These are phyloP conservation scores for Mycena belliarum DNA, from an alignment of 768 basidiomycete species.

Conservation along the genomic window DNA sequence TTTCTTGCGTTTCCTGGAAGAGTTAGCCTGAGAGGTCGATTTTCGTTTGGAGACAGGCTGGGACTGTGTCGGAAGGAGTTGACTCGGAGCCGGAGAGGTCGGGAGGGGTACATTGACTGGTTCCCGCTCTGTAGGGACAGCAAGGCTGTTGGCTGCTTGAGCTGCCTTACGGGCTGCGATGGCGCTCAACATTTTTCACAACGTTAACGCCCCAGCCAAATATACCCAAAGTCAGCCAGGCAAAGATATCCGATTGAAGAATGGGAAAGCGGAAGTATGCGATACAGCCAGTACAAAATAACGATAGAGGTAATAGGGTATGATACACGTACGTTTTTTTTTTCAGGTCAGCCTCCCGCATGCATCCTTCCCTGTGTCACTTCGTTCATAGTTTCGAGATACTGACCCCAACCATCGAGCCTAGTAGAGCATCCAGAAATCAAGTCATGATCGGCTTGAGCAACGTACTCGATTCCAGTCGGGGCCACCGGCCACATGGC, in stretches of 20 bases:
- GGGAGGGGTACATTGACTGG: conserved; percentile 19
- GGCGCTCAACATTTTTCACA: conserved; percentile 61
- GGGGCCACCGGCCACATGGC: conserved; percentile 67
- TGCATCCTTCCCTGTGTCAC: conserved; percentile 29
- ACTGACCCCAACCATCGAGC: conserved; percentile 44
- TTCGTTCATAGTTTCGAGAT: conserved; percentile 42
- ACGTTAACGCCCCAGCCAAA: neutral
- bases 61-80: conserved; percentile 7
- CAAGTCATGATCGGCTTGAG: neutral
- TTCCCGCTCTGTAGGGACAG: conserved; percentile 12
- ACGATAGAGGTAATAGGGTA: neutral
- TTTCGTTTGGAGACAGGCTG: conserved; percentile 49
- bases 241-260: too few species aligned
- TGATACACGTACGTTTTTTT: neutral
- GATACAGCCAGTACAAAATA: neutral
- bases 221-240: neutral
- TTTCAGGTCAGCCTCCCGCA: neutral
- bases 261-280: too few species aligned
- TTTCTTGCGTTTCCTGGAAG: conserved; percentile 28
- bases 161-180: conserved; percentile 72
- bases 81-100: conserved; percentile 9
- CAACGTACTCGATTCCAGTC: conserved; percentile 57
- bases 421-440: conserved; percentile 26
- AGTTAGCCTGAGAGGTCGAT: conserved; percentile 28
- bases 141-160: conserved; percentile 29